Evolutionary conservation across 805 yeast genomes (phyloP).

Genomic region (Schizosaccharomyces osmophilus): DNA sequence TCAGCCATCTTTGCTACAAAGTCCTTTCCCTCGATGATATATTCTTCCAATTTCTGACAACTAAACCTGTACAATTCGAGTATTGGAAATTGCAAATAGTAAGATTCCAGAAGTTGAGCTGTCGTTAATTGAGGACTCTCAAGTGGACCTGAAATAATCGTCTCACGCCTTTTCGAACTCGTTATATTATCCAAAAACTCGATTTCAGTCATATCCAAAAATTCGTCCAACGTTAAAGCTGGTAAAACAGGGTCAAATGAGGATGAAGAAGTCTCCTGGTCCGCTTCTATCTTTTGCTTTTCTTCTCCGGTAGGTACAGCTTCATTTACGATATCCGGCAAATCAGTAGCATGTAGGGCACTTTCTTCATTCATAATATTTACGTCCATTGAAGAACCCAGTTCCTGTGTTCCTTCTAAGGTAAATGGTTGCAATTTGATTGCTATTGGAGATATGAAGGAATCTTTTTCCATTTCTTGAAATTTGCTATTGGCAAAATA

Average conservation of each 20-base stretch:
- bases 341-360: too few relatives aligned
- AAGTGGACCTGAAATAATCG: constrained; percentile 4
- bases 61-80: constrained; percentile 28
- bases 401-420: too few relatives aligned
- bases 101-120: constrained; percentile 18
- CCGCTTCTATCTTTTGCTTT: neutral
- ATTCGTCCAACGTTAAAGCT: constrained; percentile 10
- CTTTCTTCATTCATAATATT: too few relatives aligned
- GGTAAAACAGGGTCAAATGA: neutral
- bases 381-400: too few relatives aligned
- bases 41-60: constrained; percentile 27
- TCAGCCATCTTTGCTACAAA: constrained; percentile 24
- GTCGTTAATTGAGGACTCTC: constrained; percentile 6
- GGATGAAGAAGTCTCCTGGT: neutral
- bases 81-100: constrained; percentile 18
- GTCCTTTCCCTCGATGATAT: constrained; percentile 25
- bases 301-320: neutral
- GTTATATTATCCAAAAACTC: constrained; percentile 13
- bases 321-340: too few relatives aligned
- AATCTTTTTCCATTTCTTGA: too few relatives aligned
- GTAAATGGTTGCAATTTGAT: too few relatives aligned
- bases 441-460: too few relatives aligned
- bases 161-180: constrained; percentile 6
- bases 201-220: constrained; percentile 11
- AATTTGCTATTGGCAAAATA: too few relatives aligned